These are phyloP conservation scores for Ophiocordyceps camponoti-saundersi DNA, from an alignment of 2,329 filamentous ascomycete species.

Conservation along the genomic window DNA sequence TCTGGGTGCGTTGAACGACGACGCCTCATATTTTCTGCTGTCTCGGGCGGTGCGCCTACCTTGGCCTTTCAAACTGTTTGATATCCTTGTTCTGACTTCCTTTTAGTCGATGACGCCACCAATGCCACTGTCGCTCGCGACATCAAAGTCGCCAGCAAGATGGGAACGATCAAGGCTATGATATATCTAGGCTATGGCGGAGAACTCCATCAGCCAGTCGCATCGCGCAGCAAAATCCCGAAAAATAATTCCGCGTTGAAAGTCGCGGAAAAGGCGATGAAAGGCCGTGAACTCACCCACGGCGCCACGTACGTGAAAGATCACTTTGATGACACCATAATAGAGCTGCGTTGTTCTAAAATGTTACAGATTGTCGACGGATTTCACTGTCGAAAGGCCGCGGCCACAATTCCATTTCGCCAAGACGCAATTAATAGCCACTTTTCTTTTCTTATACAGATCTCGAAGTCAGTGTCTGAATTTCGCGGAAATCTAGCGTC, in stretches of 20 bases:
- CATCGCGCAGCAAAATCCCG: not conserved
- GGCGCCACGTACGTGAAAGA: conserved; percentile 4
- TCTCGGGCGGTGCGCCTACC: conserved; percentile 3
- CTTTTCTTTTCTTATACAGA: conserved; percentile 7
- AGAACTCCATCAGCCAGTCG: not conserved
- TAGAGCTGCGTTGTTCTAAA: not conserved
- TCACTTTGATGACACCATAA: not conserved
- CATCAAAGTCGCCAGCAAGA: not conserved
- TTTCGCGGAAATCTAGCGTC: no score
- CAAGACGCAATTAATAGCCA: not conserved
- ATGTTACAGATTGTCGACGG: not conserved
- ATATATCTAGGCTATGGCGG: accelerated
- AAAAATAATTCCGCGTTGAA: not conserved
- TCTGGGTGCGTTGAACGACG: not conserved
- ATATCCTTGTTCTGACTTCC: not conserved
- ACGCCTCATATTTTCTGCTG: conserved; percentile 5
- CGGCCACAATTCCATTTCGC: not conserved
- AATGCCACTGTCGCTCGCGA: not conserved
- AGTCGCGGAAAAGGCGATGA: conserved; percentile 9
- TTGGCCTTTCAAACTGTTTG: not conserved
- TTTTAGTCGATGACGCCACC: conserved; percentile 3
- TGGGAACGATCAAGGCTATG: conserved; percentile 6
- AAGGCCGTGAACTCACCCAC: conserved; percentile 11
- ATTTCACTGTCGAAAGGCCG: not conserved
- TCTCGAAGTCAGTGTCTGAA: conserved; percentile 6